These are phyloP conservation scores for Pseudevernia furfuracea DNA, from an alignment of 495 filamentous ascomycete species.

Conservation along the genomic window DNA sequence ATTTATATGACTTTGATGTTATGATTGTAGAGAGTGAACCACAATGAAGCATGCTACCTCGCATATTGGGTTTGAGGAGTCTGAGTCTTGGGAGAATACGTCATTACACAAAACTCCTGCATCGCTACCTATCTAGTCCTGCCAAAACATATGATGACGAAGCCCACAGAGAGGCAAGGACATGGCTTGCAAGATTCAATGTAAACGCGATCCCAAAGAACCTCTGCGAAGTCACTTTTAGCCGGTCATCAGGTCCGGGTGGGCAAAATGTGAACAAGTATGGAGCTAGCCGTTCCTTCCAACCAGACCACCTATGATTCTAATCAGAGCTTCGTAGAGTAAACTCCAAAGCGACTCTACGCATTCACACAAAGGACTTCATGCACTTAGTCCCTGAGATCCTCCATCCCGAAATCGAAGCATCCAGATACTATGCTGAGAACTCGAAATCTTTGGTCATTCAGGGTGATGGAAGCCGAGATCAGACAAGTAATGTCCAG, in stretches of 20 bases:
- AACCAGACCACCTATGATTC: background rate
- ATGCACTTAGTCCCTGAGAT: slow-evolving; percentile 57
- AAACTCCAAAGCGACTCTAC: slow-evolving; percentile 84
- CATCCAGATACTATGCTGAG: slow-evolving; percentile 62
- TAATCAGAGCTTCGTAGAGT: slow-evolving; percentile 48
- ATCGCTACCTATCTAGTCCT: background rate
- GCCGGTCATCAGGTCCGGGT: slow-evolving; percentile 83
- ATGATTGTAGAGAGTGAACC: background rate
- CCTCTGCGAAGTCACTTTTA: slow-evolving; percentile 61
- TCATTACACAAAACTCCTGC: background rate
- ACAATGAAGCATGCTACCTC: slow-evolving; percentile 8
- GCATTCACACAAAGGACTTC: slow-evolving; percentile 50
- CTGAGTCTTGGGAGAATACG: background rate
- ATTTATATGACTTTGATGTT: no score
- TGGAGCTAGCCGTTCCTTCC: slow-evolving; percentile 25
- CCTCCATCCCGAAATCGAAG: slow-evolving; percentile 54
- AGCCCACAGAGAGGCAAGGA: slow-evolving; percentile 60
- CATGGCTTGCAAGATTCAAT: slow-evolving; percentile 65
- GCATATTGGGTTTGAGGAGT: background rate
- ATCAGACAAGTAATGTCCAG: slow-evolving; percentile 57
- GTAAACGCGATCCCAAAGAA: slow-evolving; percentile 55
- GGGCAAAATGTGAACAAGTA: slow-evolving; percentile 98
- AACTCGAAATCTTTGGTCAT: slow-evolving; percentile 57
- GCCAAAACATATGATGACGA: slow-evolving; percentile 32
- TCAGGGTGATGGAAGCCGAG: slow-evolving; percentile 59